phyloP scores from a whole-genome alignment of 225 moss, liverwort and hornwort genomes.

The Bryum argenteum region DNA sequence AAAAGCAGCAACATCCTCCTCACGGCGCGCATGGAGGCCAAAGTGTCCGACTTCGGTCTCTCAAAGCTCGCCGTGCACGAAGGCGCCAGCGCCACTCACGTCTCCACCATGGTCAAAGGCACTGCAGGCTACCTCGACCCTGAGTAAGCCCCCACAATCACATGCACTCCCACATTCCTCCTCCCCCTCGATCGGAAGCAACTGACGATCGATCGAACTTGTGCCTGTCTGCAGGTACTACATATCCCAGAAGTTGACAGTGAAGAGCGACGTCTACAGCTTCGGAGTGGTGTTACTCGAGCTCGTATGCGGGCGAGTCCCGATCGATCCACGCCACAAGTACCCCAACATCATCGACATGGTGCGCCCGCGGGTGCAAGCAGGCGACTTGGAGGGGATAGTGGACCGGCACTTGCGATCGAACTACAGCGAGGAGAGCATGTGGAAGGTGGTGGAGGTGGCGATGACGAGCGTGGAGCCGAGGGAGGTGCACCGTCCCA shows the following conservation, averaged over 20 bases:
- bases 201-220: too few relatives aligned
- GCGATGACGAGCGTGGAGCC: conserved; percentile 48
- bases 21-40: conserved; percentile 46
- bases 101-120: conserved; percentile 48
- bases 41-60: conserved; percentile 71
- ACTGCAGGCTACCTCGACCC: conserved; percentile 33
- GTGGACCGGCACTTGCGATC: conserved; percentile 31
- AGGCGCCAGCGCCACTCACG: conserved; percentile 40
- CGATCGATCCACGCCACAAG: conserved; percentile 12
- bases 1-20: conserved; percentile 74
- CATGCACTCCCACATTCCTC: too few relatives aligned
- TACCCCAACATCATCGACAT: conserved; percentile 23
- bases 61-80: conserved; percentile 58
- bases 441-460: conserved; percentile 48
- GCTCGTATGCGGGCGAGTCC: conserved; percentile 23
- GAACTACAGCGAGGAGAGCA: conserved; percentile 34
- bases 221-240: conserved; percentile 28
- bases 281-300: conserved; percentile 27
- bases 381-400: conserved; percentile 30
- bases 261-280: conserved; percentile 30
- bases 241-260: conserved; percentile 24
- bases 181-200: too few relatives aligned
- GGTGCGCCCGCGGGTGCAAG: conserved; percentile 31
- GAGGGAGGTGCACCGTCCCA: conserved; percentile 24
- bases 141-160: background rate